Evolutionary conservation across 371 early-diverging fungal species (phyloP), one percentile per base, ranked within the genome.

Genomic region (Actinomucor elegans): DNA sequence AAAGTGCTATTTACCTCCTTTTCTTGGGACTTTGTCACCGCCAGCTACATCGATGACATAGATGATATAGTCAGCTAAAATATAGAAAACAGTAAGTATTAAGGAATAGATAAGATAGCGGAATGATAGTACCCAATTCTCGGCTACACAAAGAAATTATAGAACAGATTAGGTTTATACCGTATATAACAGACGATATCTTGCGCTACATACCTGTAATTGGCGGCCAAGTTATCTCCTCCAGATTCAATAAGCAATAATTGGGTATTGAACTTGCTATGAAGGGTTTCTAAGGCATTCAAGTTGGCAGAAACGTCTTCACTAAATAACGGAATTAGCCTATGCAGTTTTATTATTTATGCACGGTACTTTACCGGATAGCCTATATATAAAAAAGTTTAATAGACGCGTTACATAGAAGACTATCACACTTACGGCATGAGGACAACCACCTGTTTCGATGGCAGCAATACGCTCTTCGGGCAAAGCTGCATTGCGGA

Each of bases 21-120:
- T 91, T 38, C 92, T 81, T 23, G 92, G 92, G 17, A 91, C 83
- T 68, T 96, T 96, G 71, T 95, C 95, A 37, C 97, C 97, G 61
- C 97, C 95, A 45, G 94, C 90, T 29, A 94, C 94, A 65, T 96
- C 97, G 66, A 96, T 96, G 18, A 96, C 95, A 64, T 95, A 96
- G 47, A 96, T 94, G 67, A 94, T 96, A 65, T 84, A 96, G 63
- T 96, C 96, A 4, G 96, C 95, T 72, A 92, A 63, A 37, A 46
- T 24, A 26, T n/a, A n/a, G n/a, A n/a, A n/a, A n/a, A n/a, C n/a
- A 24, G 24, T 8, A 29, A 20, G 14, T 15, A 15, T 20, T 37
- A 27, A 10, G 26, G 23, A 45, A 51, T 36, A 41, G 40, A 51
- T 51, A 51, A 52, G 44, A 52, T 52, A 52, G 27, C 44, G 32